phyloP scores from a whole-genome alignment of 2,329 filamentous ascomycete genomes.

The Blastomyces emzantsi region DNA sequence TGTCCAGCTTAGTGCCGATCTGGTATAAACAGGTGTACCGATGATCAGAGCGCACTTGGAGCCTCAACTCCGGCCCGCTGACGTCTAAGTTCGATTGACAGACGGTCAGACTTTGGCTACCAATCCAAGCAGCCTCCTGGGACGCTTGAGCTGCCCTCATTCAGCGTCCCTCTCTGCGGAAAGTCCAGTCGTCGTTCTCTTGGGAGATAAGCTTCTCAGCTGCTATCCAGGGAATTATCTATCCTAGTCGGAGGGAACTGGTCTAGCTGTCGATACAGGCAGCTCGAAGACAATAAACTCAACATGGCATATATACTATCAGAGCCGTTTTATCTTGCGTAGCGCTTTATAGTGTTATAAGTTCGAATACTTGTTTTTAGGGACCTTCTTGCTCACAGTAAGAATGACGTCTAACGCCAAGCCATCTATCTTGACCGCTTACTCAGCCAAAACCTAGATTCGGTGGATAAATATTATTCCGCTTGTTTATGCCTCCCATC shows the following conservation, averaged over 20 bases:
- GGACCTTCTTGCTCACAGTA: not conserved
- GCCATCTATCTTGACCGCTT: not conserved
- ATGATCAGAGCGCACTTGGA: not conserved
- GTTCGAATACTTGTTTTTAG: not conserved
- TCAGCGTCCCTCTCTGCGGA: not conserved
- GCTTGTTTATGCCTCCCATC: no score
- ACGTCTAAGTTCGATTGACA: not conserved
- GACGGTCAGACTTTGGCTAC: not conserved
- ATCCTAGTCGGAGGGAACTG: not conserved
- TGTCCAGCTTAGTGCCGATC: constrained; percentile 9
- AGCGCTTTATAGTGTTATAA: not conserved
- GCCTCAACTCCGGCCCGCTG: not conserved
- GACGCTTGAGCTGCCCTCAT: not conserved
- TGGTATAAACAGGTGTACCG: not conserved
- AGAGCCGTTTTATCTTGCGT: not conserved
- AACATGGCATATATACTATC: not conserved
- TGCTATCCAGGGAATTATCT: not conserved
- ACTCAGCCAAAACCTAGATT: not conserved
- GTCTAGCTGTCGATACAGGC: not conserved
- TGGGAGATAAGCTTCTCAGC: no score
- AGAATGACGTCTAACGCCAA: not conserved
- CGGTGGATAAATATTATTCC: not conserved
- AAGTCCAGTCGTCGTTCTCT: not conserved
- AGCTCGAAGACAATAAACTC: not conserved
- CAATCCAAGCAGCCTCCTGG: not conserved